Percentiles rank a stretch among this genome's conserved stretches.
These are phyloP conservation scores for Quercus cerris DNA, from an alignment of 306 rosid species.

Conservation along the genomic window DNA sequence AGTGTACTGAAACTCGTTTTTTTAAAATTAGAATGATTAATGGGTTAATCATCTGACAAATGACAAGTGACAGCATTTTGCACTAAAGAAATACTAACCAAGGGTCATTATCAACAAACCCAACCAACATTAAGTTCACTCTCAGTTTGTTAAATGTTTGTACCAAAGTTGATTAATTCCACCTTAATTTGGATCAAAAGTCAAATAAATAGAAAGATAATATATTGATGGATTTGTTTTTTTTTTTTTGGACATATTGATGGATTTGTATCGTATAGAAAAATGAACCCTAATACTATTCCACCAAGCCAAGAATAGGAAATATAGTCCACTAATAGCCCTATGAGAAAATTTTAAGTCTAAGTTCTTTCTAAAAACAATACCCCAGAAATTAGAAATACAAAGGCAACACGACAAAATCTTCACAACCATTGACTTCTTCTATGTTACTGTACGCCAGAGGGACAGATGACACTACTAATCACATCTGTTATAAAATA, in stretches of 20 bases:
- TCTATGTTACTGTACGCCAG: too few species aligned
- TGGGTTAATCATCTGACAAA: constrained; percentile 3
- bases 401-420: not conserved
- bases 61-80: not conserved
- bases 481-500: too few species aligned
- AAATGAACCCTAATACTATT: not conserved
- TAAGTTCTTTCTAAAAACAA: not conserved
- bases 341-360: not conserved
- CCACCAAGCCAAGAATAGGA: too few species aligned
- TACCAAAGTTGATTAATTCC: not conserved
- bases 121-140: not conserved
- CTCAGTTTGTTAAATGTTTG: not conserved
- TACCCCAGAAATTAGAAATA: not conserved
- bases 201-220: not conserved
- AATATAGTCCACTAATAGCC: too few species aligned
- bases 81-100: not conserved
- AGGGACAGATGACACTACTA: too few species aligned
- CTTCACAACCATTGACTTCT: too few species aligned
- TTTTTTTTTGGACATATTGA: not conserved
- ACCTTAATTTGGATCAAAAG: not conserved
- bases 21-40: constrained; percentile 17
- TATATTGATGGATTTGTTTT: not conserved
- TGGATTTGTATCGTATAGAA: not conserved
- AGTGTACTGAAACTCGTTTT: too few species aligned
- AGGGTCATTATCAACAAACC: not conserved